These are phyloP conservation scores for Ormosia semicastrata DNA, from an alignment of 306 rosid genomes.

Conservation along the genomic window DNA sequence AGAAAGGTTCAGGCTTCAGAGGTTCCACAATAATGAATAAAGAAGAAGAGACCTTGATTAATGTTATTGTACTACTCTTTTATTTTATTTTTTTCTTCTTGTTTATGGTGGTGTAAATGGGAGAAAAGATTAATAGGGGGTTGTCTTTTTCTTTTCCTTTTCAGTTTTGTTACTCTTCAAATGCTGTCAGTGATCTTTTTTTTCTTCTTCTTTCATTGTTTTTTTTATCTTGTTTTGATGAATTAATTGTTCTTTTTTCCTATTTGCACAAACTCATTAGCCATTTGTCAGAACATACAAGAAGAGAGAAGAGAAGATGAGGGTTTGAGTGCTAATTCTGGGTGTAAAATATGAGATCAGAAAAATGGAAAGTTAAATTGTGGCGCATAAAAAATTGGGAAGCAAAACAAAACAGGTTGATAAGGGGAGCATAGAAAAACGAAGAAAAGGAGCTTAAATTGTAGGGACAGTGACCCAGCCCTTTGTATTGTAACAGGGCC, in stretches of 20 bases:
- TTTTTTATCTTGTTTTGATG: background rate
- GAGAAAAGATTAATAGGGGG: conserved; percentile 35
- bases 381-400: background rate
- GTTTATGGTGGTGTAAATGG: conserved; percentile 49
- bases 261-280: background rate
- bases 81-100: background rate
- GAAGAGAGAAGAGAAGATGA: background rate
- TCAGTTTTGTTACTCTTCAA: conserved; percentile 18
- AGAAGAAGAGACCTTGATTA: conserved; percentile 14
- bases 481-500: conserved; percentile 32
- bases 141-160: background rate
- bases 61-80: conserved; percentile 10
- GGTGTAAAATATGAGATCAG: background rate
- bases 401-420: conserved; percentile 8
- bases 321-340: background rate
- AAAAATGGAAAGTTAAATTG: background rate
- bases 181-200: background rate
- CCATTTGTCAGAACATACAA: background rate
- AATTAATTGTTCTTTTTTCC: background rate
- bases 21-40: conserved; percentile 46
- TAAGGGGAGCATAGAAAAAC: background rate
- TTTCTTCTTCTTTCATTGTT: background rate
- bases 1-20: conserved; percentile 19
- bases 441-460: conserved; percentile 18
- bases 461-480: conserved; percentile 50